Evolutionary conservation across 2,329 filamentous ascomycete species (phyloP).

Genomic region (Fusarium humuli): DNA sequence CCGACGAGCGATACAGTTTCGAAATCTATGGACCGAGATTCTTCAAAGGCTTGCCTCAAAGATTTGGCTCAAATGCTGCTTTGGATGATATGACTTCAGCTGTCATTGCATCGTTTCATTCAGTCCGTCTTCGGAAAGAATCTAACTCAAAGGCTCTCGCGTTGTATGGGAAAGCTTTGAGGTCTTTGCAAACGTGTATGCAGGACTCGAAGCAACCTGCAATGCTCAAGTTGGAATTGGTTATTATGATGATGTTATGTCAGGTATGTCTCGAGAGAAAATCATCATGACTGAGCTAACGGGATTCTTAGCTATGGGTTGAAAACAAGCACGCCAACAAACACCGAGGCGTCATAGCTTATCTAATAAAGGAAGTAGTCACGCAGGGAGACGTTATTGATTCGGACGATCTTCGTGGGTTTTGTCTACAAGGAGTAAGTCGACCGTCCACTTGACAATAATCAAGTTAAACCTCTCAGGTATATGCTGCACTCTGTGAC

Average conservation of each 20-base stretch:
- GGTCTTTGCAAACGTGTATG: slow-evolving; percentile 7
- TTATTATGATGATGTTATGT: slow-evolving; percentile 26
- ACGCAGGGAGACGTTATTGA: slow-evolving; percentile 5
- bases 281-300: background rate
- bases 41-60: slow-evolving; percentile 11
- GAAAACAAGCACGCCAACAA: slow-evolving; percentile 23
- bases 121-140: slow-evolving; percentile 1
- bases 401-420: slow-evolving; percentile 4
- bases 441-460: rapidly evolving
- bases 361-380: slow-evolving; percentile 11
- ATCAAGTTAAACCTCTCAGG: background rate
- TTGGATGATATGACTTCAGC: slow-evolving; percentile 13
- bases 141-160: background rate
- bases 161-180: slow-evolving; percentile 18
- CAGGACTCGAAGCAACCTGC: background rate
- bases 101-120: slow-evolving; percentile 13
- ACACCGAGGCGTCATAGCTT: slow-evolving; percentile 4
- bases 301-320: slow-evolving; percentile 7
- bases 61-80: slow-evolving; percentile 9
- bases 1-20: slow-evolving; percentile 18
- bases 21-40: slow-evolving; percentile 9
- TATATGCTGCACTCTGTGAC: slow-evolving; percentile 18
- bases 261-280: background rate
- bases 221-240: slow-evolving; percentile 16
- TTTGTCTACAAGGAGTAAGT: slow-evolving; percentile 18